phyloP scores from a whole-genome alignment of 2,329 filamentous ascomycete species.

The Coniochaeta prunicola region DNA sequence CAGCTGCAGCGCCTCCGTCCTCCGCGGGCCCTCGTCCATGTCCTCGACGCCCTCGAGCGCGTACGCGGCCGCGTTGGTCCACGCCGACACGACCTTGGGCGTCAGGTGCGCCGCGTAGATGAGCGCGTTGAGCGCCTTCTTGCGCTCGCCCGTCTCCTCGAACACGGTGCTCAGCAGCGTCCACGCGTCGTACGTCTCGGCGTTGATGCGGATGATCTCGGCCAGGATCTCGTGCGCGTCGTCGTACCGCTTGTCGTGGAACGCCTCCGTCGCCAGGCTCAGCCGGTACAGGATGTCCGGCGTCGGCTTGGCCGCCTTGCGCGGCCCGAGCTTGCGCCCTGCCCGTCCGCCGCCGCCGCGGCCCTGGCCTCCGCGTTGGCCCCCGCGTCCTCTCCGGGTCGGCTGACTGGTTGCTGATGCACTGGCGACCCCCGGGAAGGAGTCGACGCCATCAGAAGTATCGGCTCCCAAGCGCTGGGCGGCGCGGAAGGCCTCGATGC shows the following conservation, averaged over 20 bases:
- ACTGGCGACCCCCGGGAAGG: neutral
- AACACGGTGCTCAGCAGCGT: conserved; percentile 54
- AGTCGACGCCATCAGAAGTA: conserved; percentile 3
- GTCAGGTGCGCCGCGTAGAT: conserved; percentile 56
- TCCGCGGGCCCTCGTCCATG: conserved; percentile 29
- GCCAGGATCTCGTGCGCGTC: conserved; percentile 50
- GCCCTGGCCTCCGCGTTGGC: conserved; percentile 5
- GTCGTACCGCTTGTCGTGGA: conserved; percentile 53
- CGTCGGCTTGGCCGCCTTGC: conserved; percentile 59
- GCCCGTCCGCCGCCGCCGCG: conserved; percentile 3
- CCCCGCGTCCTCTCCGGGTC: neutral
- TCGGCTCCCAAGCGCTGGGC: conserved; percentile 16
- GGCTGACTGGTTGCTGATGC: neutral
- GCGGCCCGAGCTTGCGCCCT: conserved; percentile 34
- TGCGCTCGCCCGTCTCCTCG: conserved; percentile 49
- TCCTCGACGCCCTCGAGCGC: conserved; percentile 41
- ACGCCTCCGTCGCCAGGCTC: conserved; percentile 60
- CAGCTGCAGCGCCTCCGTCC: conserved; percentile 19
- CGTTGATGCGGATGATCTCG: conserved; percentile 62
- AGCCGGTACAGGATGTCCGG: conserved; percentile 65
- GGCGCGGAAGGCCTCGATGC: conserved; percentile 24
- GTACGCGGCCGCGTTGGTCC: conserved; percentile 52
- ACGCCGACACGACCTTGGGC: conserved; percentile 51
- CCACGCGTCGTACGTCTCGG: conserved; percentile 61
- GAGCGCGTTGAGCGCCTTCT: conserved; percentile 51